These are phyloP conservation scores for Extremus antarcticus DNA, from an alignment of 495 filamentous ascomycete species.

Conservation along the genomic window DNA sequence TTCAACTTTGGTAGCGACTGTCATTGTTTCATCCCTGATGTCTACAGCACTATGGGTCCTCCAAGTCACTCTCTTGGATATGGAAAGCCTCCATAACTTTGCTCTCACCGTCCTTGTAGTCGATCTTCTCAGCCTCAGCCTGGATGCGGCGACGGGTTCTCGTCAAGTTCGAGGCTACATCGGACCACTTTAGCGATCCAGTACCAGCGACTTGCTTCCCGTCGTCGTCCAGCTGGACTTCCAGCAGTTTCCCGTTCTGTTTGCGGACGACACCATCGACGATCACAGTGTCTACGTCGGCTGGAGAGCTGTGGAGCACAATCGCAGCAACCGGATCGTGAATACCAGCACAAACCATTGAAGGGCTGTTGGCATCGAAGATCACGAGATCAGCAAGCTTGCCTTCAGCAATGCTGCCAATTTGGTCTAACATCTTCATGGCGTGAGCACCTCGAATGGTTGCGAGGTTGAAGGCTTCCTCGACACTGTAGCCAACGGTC, in stretches of 20 bases:
- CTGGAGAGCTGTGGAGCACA: slow-evolving; percentile 39
- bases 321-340: slow-evolving; percentile 42
- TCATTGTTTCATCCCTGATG: too few relatives aligned
- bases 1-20: too few relatives aligned
- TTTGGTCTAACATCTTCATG: slow-evolving; percentile 30
- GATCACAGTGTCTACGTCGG: slow-evolving; percentile 38
- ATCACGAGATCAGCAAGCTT: slow-evolving; percentile 42
- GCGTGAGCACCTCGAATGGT: slow-evolving; percentile 41
- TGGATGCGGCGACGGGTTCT: not conserved
- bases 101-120: not conserved
- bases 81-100: slow-evolving; percentile 2
- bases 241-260: not conserved
- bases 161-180: slow-evolving; percentile 1
- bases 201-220: not conserved
- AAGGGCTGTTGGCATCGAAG: slow-evolving; percentile 37
- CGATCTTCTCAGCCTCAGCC: not conserved
- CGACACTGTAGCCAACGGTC: slow-evolving; percentile 29
- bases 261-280: slow-evolving; percentile 35
- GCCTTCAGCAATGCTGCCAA: slow-evolving; percentile 36
- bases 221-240: not conserved
- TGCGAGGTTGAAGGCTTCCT: slow-evolving; percentile 39
- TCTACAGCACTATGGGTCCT: not conserved
- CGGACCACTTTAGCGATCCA: not conserved
- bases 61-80: not conserved
- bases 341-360: slow-evolving; percentile 35